Evolutionary conservation across 2,329 filamentous ascomycete species (phyloP).

Genomic region (Cercospora berteroae): DNA sequence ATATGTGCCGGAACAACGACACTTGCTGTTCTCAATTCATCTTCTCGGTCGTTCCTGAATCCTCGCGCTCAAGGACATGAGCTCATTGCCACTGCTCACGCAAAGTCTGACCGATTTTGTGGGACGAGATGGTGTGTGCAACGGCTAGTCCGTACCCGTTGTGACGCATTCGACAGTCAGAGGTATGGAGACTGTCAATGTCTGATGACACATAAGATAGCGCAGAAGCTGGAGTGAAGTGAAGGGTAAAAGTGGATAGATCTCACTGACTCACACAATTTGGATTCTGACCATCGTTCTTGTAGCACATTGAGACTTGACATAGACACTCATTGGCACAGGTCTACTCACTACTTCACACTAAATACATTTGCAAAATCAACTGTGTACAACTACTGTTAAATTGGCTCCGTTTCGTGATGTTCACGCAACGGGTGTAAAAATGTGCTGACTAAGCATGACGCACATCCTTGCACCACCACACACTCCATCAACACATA

Average conservation of each 20-base stretch:
- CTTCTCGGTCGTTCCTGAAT: background rate
- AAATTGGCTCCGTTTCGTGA: background rate
- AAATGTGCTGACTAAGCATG: constrained; percentile 1
- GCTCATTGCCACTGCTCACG: background rate
- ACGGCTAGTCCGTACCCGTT: background rate
- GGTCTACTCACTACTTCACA: background rate
- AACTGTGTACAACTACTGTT: background rate
- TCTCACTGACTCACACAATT: background rate
- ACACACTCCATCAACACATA: background rate
- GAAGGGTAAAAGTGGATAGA: background rate
- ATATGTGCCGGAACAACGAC: background rate
- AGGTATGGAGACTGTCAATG: background rate
- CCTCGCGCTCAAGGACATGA: background rate
- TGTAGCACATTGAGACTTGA: background rate
- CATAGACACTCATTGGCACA: background rate
- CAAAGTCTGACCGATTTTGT: background rate
- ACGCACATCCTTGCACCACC: background rate
- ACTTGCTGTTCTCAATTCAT: background rate
- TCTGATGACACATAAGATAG: background rate
- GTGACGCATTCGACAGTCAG: background rate
- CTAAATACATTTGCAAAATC: background rate
- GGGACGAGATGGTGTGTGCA: background rate
- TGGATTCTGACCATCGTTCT: background rate
- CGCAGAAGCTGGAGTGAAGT: background rate
- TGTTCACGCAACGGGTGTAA: background rate